Evolutionary conservation across 208 protist species (phyloP).

Genomic region (Wallacemonas sp.): DNA sequence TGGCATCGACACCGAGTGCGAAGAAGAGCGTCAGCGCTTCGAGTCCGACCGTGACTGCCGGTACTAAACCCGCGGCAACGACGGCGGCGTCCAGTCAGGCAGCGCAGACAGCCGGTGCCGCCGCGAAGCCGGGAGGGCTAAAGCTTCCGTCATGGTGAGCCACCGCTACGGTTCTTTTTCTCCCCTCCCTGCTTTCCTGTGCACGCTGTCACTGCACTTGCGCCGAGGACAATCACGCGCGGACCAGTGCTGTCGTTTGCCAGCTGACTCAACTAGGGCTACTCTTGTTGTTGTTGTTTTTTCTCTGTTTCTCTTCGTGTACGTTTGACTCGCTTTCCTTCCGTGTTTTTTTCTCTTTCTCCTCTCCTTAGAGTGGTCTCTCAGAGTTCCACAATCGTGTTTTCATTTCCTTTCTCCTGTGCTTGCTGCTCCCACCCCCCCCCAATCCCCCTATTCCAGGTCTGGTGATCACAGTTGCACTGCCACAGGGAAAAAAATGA

Average conservation of each 20-base stretch:
- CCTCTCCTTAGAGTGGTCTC: neutral
- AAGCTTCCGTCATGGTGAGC: conserved; percentile 32
- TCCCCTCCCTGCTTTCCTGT: no score
- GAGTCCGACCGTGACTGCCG: neutral
- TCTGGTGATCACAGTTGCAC: no score
- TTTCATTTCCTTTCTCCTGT: neutral
- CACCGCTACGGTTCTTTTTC: neutral
- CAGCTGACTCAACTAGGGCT: no score
- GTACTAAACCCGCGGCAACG: neutral
- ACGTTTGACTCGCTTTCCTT: neutral
- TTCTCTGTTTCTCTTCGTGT: neutral
- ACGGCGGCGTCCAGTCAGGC: neutral
- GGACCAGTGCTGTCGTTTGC: no score
- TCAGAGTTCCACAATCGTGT: neutral
- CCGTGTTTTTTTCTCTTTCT: neutral
- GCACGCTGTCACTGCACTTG: no score
- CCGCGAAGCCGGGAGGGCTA: conserved; percentile 10
- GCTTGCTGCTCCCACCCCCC: neutral
- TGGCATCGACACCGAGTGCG: neutral
- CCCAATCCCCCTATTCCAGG: no score
- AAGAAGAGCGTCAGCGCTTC: neutral
- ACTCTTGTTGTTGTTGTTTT: no score
- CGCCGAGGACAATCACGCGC: no score
- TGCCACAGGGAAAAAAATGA: no score
- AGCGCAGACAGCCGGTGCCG: neutral